A percentile compares a stretch with the other conserved stretches of the same genome.
These are phyloP conservation scores for Leccinum broughii DNA, from an alignment of 768 basidiomycete species.

Conservation along the genomic window DNA sequence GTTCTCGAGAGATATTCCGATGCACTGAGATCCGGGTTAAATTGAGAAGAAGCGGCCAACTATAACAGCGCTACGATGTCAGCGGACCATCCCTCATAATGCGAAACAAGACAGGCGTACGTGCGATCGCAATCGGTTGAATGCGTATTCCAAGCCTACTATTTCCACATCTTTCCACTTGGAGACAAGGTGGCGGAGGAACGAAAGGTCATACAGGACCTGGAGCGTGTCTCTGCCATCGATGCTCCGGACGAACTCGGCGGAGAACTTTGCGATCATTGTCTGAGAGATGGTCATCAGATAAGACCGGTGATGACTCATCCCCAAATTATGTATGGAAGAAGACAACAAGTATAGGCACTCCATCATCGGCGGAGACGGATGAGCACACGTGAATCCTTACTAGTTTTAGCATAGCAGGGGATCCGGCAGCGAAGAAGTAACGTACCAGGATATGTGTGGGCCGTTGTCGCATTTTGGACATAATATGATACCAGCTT, in stretches of 20 bases:
- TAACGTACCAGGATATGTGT: slow-evolving; percentile 13
- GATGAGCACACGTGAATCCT: slow-evolving; percentile 35
- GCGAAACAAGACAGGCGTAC: slow-evolving; percentile 26
- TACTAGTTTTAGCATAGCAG: slow-evolving; percentile 13
- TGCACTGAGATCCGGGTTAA: slow-evolving; percentile 29
- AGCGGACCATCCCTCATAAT: background rate
- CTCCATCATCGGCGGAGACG: slow-evolving; percentile 55
- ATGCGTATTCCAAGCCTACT: slow-evolving; percentile 29
- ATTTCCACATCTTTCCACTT: slow-evolving; percentile 27
- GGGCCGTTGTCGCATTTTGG: slow-evolving; percentile 7
- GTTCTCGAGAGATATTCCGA: slow-evolving; percentile 51
- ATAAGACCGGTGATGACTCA: slow-evolving; percentile 39
- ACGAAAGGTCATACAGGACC: slow-evolving; percentile 46
- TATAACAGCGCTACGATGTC: slow-evolving; percentile 11
- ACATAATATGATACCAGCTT: slow-evolving; percentile 23
- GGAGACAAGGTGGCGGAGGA: slow-evolving; percentile 45
- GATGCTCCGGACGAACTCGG: slow-evolving; percentile 33
- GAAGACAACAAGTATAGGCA: slow-evolving; percentile 55
- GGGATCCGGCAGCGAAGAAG: slow-evolving; percentile 4
- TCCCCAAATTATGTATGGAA: slow-evolving; percentile 56
- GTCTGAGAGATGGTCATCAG: slow-evolving; percentile 39
- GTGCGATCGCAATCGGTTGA: slow-evolving; percentile 24
- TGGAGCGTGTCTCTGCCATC: slow-evolving; percentile 35
- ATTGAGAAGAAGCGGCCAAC: slow-evolving; percentile 12
- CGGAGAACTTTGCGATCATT: slow-evolving; percentile 40